Conservation (phyloP, 2,329 filamentous ascomycete genomes). For the Aureobasidium melanogenum region DNA sequence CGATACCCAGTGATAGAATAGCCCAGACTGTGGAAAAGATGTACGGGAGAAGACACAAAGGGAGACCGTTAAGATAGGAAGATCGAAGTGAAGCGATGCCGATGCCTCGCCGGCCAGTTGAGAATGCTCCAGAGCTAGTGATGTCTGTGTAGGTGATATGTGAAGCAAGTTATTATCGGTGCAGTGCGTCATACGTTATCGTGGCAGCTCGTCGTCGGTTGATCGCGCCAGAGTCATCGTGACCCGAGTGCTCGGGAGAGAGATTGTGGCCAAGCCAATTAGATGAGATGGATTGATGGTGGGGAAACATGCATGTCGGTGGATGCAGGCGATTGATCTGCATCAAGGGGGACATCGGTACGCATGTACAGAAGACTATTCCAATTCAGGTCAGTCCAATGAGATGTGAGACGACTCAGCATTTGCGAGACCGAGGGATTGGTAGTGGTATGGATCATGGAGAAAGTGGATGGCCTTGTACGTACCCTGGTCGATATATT, state of each 20-base stretch:
- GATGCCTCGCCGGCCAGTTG: neutral
- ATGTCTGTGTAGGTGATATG: neutral
- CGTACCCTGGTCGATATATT: neutral
- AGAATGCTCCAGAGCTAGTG: neutral
- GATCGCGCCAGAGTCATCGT: slow-evolving; percentile 1
- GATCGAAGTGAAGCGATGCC: neutral
- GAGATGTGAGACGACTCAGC: neutral
- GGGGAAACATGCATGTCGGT: slow-evolving; percentile 7
- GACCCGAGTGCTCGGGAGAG: neutral
- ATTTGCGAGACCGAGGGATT: neutral
- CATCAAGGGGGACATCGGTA: slow-evolving; percentile 1
- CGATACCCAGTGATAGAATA: neutral
- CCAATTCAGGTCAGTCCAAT: slow-evolving; percentile 1
- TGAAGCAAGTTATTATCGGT: neutral
- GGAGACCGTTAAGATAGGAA: neutral
- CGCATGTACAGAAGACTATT: neutral
- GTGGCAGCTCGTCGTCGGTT: neutral
- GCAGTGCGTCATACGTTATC: neutral
- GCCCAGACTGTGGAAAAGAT: neutral
- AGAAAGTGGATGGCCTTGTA: neutral
- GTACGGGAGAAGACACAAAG: neutral
- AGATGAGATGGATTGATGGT: neutral
- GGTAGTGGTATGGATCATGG: no score
- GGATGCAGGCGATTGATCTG: slow-evolving; percentile 10
- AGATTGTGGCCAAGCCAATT: neutral